Evolutionary conservation across 73 alveolate species (phyloP).

Genomic region (Uronychia setigera): DNA sequence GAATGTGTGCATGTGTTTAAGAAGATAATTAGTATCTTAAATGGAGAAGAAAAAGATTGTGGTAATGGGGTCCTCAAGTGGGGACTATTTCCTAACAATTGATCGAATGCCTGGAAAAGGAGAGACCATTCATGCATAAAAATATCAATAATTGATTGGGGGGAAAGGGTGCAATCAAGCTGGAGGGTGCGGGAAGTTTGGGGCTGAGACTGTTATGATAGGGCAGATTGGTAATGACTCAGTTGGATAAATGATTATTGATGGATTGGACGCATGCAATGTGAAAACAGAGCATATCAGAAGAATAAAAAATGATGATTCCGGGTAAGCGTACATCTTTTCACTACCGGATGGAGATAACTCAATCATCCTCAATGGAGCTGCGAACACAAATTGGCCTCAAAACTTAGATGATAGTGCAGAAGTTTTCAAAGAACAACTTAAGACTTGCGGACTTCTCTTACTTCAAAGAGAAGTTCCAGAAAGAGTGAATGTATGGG

Average conservation of each 20-base stretch:
- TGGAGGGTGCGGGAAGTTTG: constrained; percentile 34
- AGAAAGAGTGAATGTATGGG: constrained; percentile 57
- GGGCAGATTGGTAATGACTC: constrained; percentile 58
- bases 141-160: constrained; percentile 8
- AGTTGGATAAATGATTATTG: constrained; percentile 33
- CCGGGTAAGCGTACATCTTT: constrained; percentile 66
- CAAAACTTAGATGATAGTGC: not conserved
- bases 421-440: constrained; percentile 3
- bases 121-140: constrained; percentile 12
- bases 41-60: too few relatives aligned
- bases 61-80: constrained; percentile 32
- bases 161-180: constrained; percentile 52
- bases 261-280: constrained; percentile 23
- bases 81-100: constrained; percentile 26
- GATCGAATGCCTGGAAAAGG: constrained; percentile 21
- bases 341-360: constrained; percentile 63
- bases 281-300: constrained; percentile 28
- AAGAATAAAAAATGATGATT: constrained; percentile 16
- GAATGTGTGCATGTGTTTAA: too few relatives aligned
- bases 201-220: constrained; percentile 2
- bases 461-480: constrained; percentile 67
- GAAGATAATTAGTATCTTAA: too few relatives aligned
- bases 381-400: constrained; percentile 54
- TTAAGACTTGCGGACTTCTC: constrained; percentile 30
- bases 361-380: constrained; percentile 66